Evolutionary conservation across 108 stramenopile genomes (phyloP).

Genomic region (Poteriospumella lacustris): DNA sequence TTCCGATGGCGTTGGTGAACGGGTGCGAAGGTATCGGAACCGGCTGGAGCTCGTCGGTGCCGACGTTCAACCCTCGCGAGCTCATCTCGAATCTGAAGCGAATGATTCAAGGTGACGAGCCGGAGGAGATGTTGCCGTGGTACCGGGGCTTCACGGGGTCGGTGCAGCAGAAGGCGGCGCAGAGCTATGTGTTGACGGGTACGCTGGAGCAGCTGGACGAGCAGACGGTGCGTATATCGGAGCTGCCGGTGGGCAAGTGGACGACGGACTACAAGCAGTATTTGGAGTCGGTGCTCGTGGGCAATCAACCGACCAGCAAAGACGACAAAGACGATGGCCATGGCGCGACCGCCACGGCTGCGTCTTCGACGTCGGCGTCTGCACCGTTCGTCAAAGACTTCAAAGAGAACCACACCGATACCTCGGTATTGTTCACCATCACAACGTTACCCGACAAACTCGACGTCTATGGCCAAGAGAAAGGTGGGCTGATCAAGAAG

Average conservation of each 20-base stretch:
- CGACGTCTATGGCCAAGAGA: slow-evolving; percentile 57
- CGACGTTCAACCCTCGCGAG: slow-evolving; percentile 72
- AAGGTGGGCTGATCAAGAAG: slow-evolving; percentile 55
- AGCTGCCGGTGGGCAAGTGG: slow-evolving; percentile 92
- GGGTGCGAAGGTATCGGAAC: slow-evolving; percentile 95
- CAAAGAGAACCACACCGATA: slow-evolving; percentile 74
- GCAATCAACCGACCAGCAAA: slow-evolving; percentile 19
- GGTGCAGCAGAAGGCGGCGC: slow-evolving; percentile 32
- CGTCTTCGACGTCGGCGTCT: too few relatives aligned
- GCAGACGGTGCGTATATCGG: slow-evolving; percentile 73
- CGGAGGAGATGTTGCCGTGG: slow-evolving; percentile 62
- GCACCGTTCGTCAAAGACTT: slow-evolving; percentile 55
- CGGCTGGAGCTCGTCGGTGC: slow-evolving; percentile 77
- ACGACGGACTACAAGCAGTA: slow-evolving; percentile 93
- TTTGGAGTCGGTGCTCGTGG: slow-evolving; percentile 56
- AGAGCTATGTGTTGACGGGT: slow-evolving; percentile 28
- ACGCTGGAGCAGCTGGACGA: slow-evolving; percentile 51
- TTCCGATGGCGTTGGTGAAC: slow-evolving; percentile 64
- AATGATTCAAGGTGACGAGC: slow-evolving; percentile 59
- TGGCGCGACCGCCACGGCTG: slow-evolving; percentile 18
- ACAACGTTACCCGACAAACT: slow-evolving; percentile 56
- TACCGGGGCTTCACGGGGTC: slow-evolving; percentile 70
- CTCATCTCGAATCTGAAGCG: slow-evolving; percentile 78
- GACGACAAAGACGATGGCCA: slow-evolving; percentile 42
- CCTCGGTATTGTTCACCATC: slow-evolving; percentile 66